Conservation (phyloP, 176 grass and related monocot species). For the Triticum urartu region DNA sequence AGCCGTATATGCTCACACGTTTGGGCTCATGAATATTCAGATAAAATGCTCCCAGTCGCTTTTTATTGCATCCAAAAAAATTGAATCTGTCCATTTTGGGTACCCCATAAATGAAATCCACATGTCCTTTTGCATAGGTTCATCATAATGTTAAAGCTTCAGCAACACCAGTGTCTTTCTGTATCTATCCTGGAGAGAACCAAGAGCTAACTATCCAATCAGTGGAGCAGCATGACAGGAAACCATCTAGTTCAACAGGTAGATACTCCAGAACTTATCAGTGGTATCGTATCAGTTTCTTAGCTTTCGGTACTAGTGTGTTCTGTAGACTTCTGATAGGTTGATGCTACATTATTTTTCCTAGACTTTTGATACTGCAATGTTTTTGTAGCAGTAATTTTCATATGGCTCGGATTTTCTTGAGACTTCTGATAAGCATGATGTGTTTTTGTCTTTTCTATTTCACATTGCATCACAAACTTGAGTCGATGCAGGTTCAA, state of each 20-base stretch:
- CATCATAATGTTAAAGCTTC: slow-evolving; percentile 14
- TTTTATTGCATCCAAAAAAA: background rate
- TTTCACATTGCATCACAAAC: background rate
- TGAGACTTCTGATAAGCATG: background rate
- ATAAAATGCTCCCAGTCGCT: background rate
- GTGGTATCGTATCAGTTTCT: slow-evolving; percentile 9
- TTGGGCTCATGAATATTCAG: background rate
- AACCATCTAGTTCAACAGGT: slow-evolving; percentile 6
- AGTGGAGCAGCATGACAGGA: background rate
- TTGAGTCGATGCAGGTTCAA: background rate
- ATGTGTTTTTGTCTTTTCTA: background rate
- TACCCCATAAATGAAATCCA: background rate
- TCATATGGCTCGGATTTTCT: background rate
- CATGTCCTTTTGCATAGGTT: background rate
- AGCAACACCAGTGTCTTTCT: slow-evolving; percentile 29
- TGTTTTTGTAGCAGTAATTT: background rate
- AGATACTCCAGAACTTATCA: background rate
- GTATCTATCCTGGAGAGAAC: slow-evolving; percentile 39
- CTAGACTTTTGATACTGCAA: background rate
- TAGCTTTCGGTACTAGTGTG: background rate
- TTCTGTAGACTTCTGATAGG: background rate
- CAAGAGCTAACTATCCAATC: slow-evolving; percentile 35
- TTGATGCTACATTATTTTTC: background rate
- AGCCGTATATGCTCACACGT: background rate
- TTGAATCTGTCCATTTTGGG: background rate